Evolutionary conservation across 352 stramenopile species (phyloP), one percentile per base, ranked within the genome.

Genomic region (Globisporangium iwayamae): DNA sequence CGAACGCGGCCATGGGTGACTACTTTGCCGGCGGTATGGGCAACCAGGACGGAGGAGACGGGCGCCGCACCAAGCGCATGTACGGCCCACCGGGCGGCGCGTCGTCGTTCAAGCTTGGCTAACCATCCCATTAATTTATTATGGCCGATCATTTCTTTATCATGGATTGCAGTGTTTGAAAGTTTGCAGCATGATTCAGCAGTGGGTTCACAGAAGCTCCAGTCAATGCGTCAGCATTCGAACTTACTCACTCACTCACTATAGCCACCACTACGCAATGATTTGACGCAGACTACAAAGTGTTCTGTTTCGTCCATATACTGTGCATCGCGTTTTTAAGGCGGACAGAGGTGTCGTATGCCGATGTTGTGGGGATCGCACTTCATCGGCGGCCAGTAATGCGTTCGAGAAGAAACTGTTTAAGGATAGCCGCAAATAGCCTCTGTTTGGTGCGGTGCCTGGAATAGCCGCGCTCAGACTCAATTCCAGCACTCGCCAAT

Each of bases 101-200:
- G 13, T 84, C 79, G 25, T 68, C 68, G 2, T 86, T 88, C 68
- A 76, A 83, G 47, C 70, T 85, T 48, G 79, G 76, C 20, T 88
- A 75, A 54, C 18, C 18, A 16, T 28, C 11, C 7, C 55, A 18
- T 34, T 34, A 22, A 36, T 54, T 45, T 45, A 45, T 45, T 45
- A 45, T 45, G 25, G 25, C 25, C 25, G 25, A 28, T 28, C 25
- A 28, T 28, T 28, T 28, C 34, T 39, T 39, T 39, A 39, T 39
- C 34, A 11, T 39, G 34, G 25, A 1, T 28, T 28, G 25, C 25
- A 28, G 25, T 28, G 11, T 39, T 39, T 39, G 34, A 39, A 4
- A 45, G 10, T 14, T 45, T 45, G 16, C 38, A 18, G 14, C 38
- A 45, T 45, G 38, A 10, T 45, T 45, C 38, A 45, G 38, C 38